Evolutionary conservation across 345 rosid species (phyloP).

Genomic region (Leavenworthia alabamica): DNA sequence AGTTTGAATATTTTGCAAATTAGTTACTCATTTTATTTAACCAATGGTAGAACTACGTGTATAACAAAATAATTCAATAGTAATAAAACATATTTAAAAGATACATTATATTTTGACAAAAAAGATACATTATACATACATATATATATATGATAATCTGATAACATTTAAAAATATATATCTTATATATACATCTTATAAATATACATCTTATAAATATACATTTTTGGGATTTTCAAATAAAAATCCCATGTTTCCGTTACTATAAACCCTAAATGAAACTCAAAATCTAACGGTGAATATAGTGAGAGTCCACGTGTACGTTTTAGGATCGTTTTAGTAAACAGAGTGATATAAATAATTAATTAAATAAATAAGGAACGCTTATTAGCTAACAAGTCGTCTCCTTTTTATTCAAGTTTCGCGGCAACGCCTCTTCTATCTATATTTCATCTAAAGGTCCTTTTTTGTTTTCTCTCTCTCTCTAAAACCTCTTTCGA

Average conservation of each 20-base stretch:
- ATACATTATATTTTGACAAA: too few species aligned
- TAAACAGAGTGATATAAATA: not conserved
- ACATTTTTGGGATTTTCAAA: slow-evolving; percentile 15
- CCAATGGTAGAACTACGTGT: not conserved
- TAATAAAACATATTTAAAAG: too few species aligned
- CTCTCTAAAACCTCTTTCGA: slow-evolving; percentile 18
- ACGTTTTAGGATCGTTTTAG: not conserved
- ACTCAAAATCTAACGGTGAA: slow-evolving; percentile 6
- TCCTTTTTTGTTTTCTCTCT: not conserved
- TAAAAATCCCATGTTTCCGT: slow-evolving; percentile 29
- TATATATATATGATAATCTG: too few species aligned
- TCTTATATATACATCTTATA: too few species aligned
- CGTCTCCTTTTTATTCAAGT: slow-evolving; percentile 62
- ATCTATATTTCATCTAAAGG: not conserved
- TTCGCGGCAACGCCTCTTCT: slow-evolving; percentile 72
- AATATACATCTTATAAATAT: not conserved
- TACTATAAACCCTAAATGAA: slow-evolving; percentile 24
- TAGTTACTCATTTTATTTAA: not conserved
- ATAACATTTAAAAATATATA: not conserved
- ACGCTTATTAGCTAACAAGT: slow-evolving; percentile 35
- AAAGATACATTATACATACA: too few species aligned
- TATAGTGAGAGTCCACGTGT: slow-evolving; percentile 1
- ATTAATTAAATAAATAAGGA: not conserved
- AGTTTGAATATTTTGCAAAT: not conserved
- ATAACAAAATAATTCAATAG: not conserved